Evolutionary conservation across 345 rosid species (phyloP).

Genomic region (Pseudoturritis turrita): DNA sequence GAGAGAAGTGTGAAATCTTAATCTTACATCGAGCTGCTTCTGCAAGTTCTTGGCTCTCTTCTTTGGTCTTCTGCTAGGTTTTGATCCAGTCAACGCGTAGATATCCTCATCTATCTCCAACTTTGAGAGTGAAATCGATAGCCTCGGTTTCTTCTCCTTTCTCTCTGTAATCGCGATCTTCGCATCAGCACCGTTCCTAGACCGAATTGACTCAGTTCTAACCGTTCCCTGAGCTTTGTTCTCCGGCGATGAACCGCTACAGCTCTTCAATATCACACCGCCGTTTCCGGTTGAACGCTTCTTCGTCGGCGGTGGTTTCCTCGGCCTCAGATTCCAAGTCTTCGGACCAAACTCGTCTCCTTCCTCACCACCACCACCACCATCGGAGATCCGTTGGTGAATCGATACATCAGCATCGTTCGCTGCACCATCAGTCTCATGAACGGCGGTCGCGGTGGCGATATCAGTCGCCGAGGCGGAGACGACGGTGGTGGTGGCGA

Average conservation of each 20-base stretch:
- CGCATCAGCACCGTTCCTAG: conserved; percentile 30
- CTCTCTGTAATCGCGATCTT: conserved; percentile 26
- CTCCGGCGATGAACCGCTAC: conserved; percentile 27
- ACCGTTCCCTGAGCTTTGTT: conserved; percentile 29
- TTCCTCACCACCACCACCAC: conserved; percentile 26
- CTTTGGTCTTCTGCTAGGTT: conserved; percentile 65
- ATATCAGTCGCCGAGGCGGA: background rate
- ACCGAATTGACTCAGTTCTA: conserved; percentile 24
- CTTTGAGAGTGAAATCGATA: conserved; percentile 53
- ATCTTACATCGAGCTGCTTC: conserved; percentile 52
- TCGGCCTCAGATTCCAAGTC: conserved; percentile 75
- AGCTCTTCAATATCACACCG: conserved; percentile 29
- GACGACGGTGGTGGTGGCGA: conserved; percentile 1
- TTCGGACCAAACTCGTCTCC: conserved; percentile 43
- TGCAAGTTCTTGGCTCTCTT: conserved; percentile 72
- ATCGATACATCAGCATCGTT: conserved; percentile 25
- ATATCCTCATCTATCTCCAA: conserved; percentile 78
- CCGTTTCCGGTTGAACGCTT: conserved; percentile 31
- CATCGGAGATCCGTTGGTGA: conserved; percentile 42
- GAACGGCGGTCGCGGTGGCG: conserved; percentile 6
- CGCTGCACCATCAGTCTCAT: background rate
- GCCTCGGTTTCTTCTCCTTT: conserved; percentile 46
- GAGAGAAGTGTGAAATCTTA: background rate
- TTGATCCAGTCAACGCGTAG: conserved; percentile 59
- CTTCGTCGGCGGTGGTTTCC: conserved; percentile 33